These are phyloP conservation scores for Pilatotrama ljubarskyi DNA, from an alignment of 768 basidiomycete species.

Conservation along the genomic window DNA sequence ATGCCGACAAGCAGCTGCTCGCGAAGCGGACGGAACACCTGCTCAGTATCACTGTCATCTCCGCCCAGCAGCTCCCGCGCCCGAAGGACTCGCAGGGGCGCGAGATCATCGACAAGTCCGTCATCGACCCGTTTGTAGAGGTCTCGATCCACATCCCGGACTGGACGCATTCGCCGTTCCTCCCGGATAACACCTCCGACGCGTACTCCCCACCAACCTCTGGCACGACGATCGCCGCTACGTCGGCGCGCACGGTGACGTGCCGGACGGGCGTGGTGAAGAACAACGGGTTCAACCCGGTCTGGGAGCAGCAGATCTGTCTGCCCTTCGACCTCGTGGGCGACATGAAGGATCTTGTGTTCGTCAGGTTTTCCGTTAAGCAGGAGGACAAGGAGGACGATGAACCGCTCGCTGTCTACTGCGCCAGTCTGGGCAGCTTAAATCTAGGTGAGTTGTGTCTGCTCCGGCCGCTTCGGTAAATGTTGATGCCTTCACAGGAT, in stretches of 20 bases:
- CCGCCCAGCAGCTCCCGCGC: conserved; percentile 86
- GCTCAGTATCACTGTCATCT: conserved; percentile 76
- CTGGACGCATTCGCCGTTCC: conserved; percentile 44
- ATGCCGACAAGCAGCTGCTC: conserved; percentile 60
- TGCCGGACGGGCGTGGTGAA: conserved; percentile 63
- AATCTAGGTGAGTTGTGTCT: conserved; percentile 57
- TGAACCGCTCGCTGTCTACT: conserved; percentile 72
- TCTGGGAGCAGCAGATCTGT: conserved; percentile 72
- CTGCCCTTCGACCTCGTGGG: conserved; percentile 79
- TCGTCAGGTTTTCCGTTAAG: conserved; percentile 76
- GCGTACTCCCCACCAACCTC: conserved; percentile 23
- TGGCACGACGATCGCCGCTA: conserved; percentile 29
- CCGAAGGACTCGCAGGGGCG: conserved; percentile 62
- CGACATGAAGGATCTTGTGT: conserved; percentile 79
- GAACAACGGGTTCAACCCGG: conserved; percentile 92
- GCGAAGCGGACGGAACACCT: conserved; percentile 54
- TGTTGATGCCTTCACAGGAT: conserved; percentile 54
- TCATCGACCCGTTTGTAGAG: conserved; percentile 77
- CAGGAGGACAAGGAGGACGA: conserved; percentile 63
- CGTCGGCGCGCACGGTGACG: conserved; percentile 48
- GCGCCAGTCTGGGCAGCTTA: conserved; percentile 67
- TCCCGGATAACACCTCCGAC: conserved; percentile 1
- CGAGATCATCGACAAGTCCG: conserved; percentile 58
- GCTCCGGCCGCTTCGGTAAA: conserved; percentile 34
- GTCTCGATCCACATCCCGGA: conserved; percentile 77